These are phyloP conservation scores for Dictyostelium brefeldianum DNA, from an alignment of 78 protist genomes.

Conservation along the genomic window DNA sequence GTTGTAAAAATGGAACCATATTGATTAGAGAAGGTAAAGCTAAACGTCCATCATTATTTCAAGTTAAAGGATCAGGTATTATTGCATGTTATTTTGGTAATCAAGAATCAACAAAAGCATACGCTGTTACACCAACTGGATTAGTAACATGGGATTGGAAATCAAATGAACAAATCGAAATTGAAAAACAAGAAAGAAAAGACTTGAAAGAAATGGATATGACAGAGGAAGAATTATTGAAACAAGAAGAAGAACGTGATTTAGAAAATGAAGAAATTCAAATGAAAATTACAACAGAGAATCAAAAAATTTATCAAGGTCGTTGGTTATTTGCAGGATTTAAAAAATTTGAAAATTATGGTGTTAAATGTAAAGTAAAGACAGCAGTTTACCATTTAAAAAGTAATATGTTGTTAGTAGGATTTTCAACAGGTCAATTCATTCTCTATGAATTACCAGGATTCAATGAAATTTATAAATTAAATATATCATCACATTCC, in stretches of 20 bases:
- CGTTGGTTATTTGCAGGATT: constrained; percentile 30
- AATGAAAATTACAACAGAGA: neutral
- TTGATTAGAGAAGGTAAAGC: constrained; percentile 46
- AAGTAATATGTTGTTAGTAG: constrained; percentile 83
- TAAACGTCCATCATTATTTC: constrained; percentile 5
- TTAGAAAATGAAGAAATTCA: neutral
- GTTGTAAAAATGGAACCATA: constrained; percentile 41
- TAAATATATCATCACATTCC: constrained; percentile 70
- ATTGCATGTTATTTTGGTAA: constrained; percentile 41
- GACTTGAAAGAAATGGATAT: neutral
- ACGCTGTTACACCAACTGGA: constrained; percentile 20
- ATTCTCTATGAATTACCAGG: constrained; percentile 87
- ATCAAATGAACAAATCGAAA: constrained; percentile 22
- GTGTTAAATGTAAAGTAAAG: constrained; percentile 39
- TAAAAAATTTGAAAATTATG: constrained; percentile 15
- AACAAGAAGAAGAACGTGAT: neutral
- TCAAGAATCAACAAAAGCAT: neutral
- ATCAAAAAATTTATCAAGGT: neutral
- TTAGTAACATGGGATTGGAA: constrained; percentile 31
- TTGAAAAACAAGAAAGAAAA: neutral
- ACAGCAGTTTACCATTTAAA: constrained; percentile 42
- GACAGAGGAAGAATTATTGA: neutral
- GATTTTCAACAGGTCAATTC: constrained; percentile 91
- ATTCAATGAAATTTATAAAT: constrained; percentile 78
- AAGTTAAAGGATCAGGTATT: constrained; percentile 19